A percentile compares a stretch with the other conserved stretches of the same genome.
These are phyloP conservation scores for Gaeumannomyces sp. DNA, from an alignment of 2,329 filamentous ascomycete species.

Conservation along the genomic window DNA sequence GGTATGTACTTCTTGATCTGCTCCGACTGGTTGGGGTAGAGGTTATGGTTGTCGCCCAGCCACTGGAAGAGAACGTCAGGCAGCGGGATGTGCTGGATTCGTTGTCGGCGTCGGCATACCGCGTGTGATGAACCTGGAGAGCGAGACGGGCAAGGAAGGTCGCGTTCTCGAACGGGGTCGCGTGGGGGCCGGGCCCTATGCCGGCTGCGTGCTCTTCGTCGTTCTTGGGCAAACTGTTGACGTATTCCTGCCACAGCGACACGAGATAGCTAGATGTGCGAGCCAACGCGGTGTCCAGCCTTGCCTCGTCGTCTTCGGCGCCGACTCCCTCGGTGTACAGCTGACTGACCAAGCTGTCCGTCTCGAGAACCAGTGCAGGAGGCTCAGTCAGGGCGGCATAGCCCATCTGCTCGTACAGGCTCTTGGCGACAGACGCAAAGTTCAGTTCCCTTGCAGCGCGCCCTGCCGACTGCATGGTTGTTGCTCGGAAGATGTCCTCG, in stretches of 20 bases:
- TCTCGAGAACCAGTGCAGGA: constrained; percentile 65
- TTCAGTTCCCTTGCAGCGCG: constrained; percentile 46
- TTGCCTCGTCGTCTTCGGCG: constrained; percentile 47
- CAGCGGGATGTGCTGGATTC: constrained; percentile 42
- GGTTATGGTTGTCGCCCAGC: constrained; percentile 70
- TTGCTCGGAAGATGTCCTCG: constrained; percentile 49
- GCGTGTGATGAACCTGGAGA: constrained; percentile 69
- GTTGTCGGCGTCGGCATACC: constrained; percentile 31
- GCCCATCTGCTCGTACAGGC: constrained; percentile 54
- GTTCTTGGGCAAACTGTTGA: constrained; percentile 38
- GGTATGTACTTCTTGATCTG: constrained; percentile 59
- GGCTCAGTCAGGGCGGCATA: constrained; percentile 61
- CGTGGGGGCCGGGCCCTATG: constrained; percentile 58
- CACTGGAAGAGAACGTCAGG: constrained; percentile 78
- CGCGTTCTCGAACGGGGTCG: constrained; percentile 66
- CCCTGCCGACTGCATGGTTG: constrained; percentile 37
- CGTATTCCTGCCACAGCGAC: constrained; percentile 50
- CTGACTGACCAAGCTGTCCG: constrained; percentile 62
- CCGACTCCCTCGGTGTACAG: constrained; percentile 59
- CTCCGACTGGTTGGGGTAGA: constrained; percentile 61
- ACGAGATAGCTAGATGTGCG: constrained; percentile 45
- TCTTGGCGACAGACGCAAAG: constrained; percentile 66
- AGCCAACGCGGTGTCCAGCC: constrained; percentile 51
- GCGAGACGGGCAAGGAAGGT: constrained; percentile 72
- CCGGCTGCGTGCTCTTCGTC: constrained; percentile 51